Evolutionary conservation across 306 rosid genomes (phyloP).

Genomic region (Citrullus amarus): DNA sequence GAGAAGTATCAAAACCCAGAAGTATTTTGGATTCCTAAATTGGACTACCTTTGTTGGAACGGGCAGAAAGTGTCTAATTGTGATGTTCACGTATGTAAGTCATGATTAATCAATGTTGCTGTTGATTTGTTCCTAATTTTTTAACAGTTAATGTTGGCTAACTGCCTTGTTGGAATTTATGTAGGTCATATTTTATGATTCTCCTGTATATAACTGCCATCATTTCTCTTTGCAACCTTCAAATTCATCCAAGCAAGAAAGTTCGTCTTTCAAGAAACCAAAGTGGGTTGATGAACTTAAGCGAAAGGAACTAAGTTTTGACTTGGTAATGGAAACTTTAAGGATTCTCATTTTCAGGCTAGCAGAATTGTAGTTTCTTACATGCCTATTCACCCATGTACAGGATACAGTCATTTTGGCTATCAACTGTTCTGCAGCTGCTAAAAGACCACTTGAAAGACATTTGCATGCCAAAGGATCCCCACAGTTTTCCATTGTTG

Average conservation of each 20-base stretch:
- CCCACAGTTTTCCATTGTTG: slow-evolving; percentile 23
- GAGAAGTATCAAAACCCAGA: slow-evolving; percentile 27
- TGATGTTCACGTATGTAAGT: slow-evolving; percentile 98
- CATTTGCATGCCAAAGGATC: slow-evolving; percentile 31
- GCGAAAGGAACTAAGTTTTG: slow-evolving; percentile 37
- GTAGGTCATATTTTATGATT: slow-evolving; percentile 70
- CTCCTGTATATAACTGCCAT: slow-evolving; percentile 54
- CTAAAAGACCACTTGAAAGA: slow-evolving; percentile 35
- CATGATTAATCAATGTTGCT: slow-evolving; percentile 26
- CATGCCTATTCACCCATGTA: slow-evolving; percentile 3
- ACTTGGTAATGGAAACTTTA: slow-evolving; percentile 43
- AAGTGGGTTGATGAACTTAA: slow-evolving; percentile 71
- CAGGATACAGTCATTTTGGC: slow-evolving; percentile 76
- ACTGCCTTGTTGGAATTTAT: slow-evolving; percentile 15
- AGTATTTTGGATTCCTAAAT: slow-evolving; percentile 39
- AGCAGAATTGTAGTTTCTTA: slow-evolving; percentile 9
- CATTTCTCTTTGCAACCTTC: slow-evolving; percentile 46
- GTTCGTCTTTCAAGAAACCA: slow-evolving; percentile 40
- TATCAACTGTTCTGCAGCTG: slow-evolving; percentile 55
- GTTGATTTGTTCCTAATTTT: background rate
- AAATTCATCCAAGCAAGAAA: slow-evolving; percentile 37
- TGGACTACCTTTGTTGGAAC: slow-evolving; percentile 78
- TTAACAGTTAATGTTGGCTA: slow-evolving; percentile 11
- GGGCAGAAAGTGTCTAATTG: slow-evolving; percentile 41
- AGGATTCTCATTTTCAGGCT: slow-evolving; percentile 13